These are phyloP conservation scores for Vaccinium macrocarpon DNA, from an alignment of 148 eudicot genomes.

Conservation along the genomic window DNA sequence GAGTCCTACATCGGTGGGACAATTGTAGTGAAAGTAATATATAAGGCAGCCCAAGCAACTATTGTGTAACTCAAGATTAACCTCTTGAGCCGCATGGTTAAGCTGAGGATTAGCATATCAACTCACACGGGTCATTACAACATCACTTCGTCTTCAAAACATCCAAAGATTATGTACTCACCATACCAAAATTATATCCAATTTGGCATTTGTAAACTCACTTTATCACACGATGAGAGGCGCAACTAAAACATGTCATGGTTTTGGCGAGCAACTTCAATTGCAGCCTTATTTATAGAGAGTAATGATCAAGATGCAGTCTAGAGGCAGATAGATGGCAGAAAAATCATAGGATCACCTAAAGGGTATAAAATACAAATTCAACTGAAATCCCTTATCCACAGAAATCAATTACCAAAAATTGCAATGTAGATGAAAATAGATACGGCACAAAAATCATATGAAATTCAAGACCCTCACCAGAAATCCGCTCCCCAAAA, in stretches of 20 bases:
- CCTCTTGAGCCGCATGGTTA: no score
- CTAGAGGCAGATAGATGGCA: not conserved
- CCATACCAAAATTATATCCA: not conserved
- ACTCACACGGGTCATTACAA: no score
- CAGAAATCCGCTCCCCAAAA: slow-evolving; percentile 32
- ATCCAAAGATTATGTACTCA: not conserved
- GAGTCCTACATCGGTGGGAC: no score
- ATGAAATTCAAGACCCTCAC: slow-evolving; percentile 22
- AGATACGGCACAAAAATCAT: not conserved
- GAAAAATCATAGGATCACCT: not conserved
- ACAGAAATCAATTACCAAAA: not conserved
- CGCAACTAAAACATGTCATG: not conserved
- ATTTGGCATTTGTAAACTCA: not conserved
- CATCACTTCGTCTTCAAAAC: not conserved
- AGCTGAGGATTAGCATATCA: no score
- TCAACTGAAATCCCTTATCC: not conserved
- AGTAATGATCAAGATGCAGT: not conserved
- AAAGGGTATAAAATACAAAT: not conserved
- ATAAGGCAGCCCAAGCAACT: no score
- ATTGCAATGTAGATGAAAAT: not conserved
- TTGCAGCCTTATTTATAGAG: not conserved
- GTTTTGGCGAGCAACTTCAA: not conserved
- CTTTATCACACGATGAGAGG: not conserved
- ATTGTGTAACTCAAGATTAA: no score
- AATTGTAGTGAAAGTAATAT: no score